phyloP scores from a whole-genome alignment of 23 red algal species.

The Cyanidiococcus yangmingshanensis region DNA sequence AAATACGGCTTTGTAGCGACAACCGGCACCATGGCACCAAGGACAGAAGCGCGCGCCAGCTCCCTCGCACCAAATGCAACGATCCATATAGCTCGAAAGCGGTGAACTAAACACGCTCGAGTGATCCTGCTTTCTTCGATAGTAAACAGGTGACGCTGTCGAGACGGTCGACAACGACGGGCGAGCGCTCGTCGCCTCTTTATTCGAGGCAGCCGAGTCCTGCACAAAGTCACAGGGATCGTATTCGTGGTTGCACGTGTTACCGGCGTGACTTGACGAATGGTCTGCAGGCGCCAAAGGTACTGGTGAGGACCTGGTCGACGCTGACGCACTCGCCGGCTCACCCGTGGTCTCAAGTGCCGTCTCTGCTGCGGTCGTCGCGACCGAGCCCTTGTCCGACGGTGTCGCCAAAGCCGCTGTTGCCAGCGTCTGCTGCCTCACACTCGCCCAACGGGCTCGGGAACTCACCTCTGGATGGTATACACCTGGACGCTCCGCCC shows the following conservation, averaged over 20 bases:
- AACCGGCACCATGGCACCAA: neutral
- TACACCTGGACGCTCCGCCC: slow-evolving; percentile 8
- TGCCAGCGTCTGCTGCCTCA: neutral
- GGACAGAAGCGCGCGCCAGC: neutral
- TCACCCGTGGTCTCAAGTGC: neutral
- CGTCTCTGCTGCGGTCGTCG: neutral
- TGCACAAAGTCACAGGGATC: neutral
- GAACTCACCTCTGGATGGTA: slow-evolving; percentile 12
- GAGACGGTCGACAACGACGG: no score
- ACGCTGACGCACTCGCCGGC: neutral
- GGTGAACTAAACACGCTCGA: neutral
- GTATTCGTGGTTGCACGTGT: neutral
- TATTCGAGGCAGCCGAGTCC: neutral
- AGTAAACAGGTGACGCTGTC: neutral
- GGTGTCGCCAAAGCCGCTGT: neutral
- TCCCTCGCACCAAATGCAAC: slow-evolving; percentile 15
- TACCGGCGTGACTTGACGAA: no score
- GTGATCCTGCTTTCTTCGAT: neutral
- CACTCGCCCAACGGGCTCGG: neutral
- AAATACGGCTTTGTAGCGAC: neutral
- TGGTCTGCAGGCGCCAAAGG: neutral
- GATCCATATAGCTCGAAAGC: neutral
- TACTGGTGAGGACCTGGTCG: neutral
- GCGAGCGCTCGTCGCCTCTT: neutral
- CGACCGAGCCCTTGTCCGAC: neutral